Evolutionary conservation across 2,329 filamentous ascomycete species (phyloP), one percentile per base, ranked within the genome.

Genomic region (Sclerotinia glacialis): DNA sequence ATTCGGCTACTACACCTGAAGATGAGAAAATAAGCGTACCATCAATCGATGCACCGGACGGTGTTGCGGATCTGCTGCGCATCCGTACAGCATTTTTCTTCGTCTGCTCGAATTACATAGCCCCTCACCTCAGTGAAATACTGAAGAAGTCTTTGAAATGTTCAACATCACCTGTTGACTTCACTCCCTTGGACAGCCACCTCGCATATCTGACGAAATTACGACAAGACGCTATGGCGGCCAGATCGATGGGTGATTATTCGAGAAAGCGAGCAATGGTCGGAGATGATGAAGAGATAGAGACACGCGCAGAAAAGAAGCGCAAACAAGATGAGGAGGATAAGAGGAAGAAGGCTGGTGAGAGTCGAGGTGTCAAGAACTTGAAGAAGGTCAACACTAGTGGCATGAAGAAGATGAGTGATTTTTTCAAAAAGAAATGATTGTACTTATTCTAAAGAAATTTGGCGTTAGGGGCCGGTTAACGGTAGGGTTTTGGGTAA

Each of bases 331-430:
- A 97, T 61, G 94, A 97, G 69, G 93, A 97, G 67, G 93, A 97
- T 67, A 90, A 89, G 80, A 89, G 86, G 77, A 93, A 89, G 78
- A 93, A 96, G 79, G 86, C 85, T 3, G 82, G 81, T 31, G 85
- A 91, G 79, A 95, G 90, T 69, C 83, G 87, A 37, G 93, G 87
- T 0, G 86, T 97, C 1, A 89, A 88, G 76, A 85, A 93, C 58
- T 77, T 99, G 74, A 90, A 90, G 77, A 99, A 98, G 80, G 94
- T 93, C 58, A 91, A 98, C 78, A 93, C 90, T 0, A 86, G 80
- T 28, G 95, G 95, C 1, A 99, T 99, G 95, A 95, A 91, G 84
- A 99, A 98, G 82, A 85, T 99, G 85, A 97, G 91, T 76, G 86
- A 89, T 69, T 99, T 99, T 79, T 99, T 99, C 78, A 87, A 87